Evolutionary conservation across 805 yeast genomes (phyloP), one percentile per base, ranked within the genome.

Genomic region (Candida adriatica): DNA sequence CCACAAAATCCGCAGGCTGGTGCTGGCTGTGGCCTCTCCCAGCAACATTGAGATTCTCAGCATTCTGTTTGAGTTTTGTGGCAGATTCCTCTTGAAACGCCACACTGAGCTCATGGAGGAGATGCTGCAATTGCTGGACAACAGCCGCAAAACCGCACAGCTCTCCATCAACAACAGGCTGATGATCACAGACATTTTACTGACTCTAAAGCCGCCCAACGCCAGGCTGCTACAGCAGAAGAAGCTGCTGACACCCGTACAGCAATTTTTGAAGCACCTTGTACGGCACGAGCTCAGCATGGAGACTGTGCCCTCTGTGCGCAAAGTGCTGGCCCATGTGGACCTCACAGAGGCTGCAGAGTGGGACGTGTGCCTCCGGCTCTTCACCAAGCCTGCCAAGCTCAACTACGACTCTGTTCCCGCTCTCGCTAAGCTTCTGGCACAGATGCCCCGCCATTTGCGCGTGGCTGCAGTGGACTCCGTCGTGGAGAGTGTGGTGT

Each of bases 61-160:
- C 8, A 66, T 78, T n/a, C 58, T 85, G 26, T 79, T 85, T 46
- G 94, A 87, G 45, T 63, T 73, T 22, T 68, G 84, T 43, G 95
- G 95, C 1, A 63, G 74, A 35, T 73, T 76, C 36, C 61, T 87
- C 30, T 51, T 80, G 26, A 59, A 71, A 39, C 83, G 75, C 16
- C 78, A 75, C 38, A 61, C 60, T 29, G 67, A 61, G 6, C 60
- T 74, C 21, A 83, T 84, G 72, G 61, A 62, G 11, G 77, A 75
- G 37, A 70, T 84, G 79, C 56, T 86, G 22, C 65, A 59, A 6
- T 49, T 79, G 6, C 53, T 85, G 25, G 68, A 67, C 38, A 61
- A 57, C 18, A 69, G 71, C 36, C 64, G 67, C 30, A 69, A 64
- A 29, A 68, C 68, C 24, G 64, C 66, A 17, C 61, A 62, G 20